Evolutionary conservation across 208 protist genomes (phyloP), one percentile per base, ranked within the genome.

Genomic region (Wallacemonas rigidus): DNA sequence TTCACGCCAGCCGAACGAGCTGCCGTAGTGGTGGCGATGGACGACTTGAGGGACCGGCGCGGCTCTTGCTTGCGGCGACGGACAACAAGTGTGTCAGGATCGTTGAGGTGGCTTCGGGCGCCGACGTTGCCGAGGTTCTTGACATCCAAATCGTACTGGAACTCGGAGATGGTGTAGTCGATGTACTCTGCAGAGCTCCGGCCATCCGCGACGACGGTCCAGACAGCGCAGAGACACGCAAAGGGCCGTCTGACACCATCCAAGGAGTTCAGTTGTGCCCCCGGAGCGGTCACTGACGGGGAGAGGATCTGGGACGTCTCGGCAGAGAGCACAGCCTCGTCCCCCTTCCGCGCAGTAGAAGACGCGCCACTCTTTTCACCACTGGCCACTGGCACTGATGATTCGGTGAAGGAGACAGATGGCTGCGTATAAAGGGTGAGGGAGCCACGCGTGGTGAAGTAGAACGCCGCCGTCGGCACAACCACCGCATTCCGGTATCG

Each of bases 161-260:
- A 88, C 81, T 93, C 88, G 36, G 72, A 71, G 47, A 90, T 51
- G 17, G 82, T 58, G 50, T 87, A 91, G 40, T 94, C 89, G 48
- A 93, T 60, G 60, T 88, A 96, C 14, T 91, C 84, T 9, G 75
- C 77, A 5, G 86, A 77, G 53, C 70, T 86, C 67, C 91, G 86
- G 47, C 83, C 85, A 39, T 96, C 89, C 1, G 74, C 69, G 1
- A 92, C 39, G 12, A 96, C 73, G 8, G 87, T 89, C 76, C 81
- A 92, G 11, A 79, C 71, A 3, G 79, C 87, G 0, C 64, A 77
- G 3, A 72, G n/a, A 39, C 44, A 14, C 12, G 38, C 11, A 43
- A 53, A 58, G 45, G 41, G 50, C 17, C 3, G 48, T 8, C 26
- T 26, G 26, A 26, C 26, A 26, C 26, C 26, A 26, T 26, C 26